Evolutionary conservation across 2,329 filamentous ascomycete species (phyloP).

Genomic region (Ilyonectria robusta): DNA sequence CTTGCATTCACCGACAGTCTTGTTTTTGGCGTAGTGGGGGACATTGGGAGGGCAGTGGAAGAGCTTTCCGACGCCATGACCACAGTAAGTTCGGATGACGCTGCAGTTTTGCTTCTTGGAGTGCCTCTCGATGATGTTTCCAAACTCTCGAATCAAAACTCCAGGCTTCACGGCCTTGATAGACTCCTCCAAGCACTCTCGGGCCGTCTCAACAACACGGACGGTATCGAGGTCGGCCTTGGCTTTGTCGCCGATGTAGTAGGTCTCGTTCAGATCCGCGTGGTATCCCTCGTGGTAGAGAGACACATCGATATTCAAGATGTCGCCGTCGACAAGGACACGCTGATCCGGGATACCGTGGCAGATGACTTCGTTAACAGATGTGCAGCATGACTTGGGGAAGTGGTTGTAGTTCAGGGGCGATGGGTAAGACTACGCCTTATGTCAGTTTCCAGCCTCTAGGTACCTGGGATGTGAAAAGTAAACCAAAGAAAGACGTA

Average conservation of each 20-base stretch:
- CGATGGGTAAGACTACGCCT: conserved; percentile 88
- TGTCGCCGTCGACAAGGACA: conserved; percentile 90
- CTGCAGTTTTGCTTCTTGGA: conserved; percentile 89
- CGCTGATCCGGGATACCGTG: conserved; percentile 97
- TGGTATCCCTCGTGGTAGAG: conserved; percentile 96
- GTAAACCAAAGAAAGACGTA: background rate
- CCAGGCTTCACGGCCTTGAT: conserved; percentile 95
- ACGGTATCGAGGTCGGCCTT: conserved; percentile 88
- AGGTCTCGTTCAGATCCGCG: conserved; percentile 97
- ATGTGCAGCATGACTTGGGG: conserved; percentile 98
- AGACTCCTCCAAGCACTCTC: conserved; percentile 90
- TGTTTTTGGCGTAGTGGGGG: conserved; percentile 98
- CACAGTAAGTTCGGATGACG: conserved; percentile 96
- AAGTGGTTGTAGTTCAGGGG: conserved; percentile 96
- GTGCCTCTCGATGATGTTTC: conserved; percentile 95
- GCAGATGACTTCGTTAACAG: conserved; percentile 96
- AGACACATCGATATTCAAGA: conserved; percentile 96
- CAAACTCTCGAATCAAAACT: conserved; percentile 91
- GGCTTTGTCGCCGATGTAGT: conserved; percentile 94
- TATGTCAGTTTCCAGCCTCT: conserved; percentile 27
- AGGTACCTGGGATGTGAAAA: no score
- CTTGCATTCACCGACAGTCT: conserved; percentile 94
- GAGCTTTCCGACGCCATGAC: conserved; percentile 92
- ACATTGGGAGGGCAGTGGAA: conserved; percentile 97
- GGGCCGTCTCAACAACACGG: conserved; percentile 89